Percentiles rank a stretch among this genome's conserved stretches.
Conservation (phyloP, 139 green algal genomes). For the Tetradesmus obliquus region DNA sequence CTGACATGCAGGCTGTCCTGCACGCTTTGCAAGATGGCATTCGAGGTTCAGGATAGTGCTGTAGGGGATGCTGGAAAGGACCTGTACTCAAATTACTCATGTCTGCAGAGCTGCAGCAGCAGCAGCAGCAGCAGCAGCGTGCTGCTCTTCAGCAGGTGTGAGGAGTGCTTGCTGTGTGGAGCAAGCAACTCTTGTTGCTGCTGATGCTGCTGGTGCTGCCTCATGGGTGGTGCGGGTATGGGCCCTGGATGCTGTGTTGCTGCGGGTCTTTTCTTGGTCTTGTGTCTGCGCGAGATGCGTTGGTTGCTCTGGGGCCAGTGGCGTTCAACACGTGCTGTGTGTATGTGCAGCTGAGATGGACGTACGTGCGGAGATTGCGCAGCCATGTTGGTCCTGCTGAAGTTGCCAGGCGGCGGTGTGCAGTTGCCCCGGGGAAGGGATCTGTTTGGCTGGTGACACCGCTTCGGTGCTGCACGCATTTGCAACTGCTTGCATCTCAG, state of each 20-base stretch:
- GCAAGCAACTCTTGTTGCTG: not conserved
- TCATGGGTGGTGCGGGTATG: too few relatives aligned
- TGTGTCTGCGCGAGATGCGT: not conserved
- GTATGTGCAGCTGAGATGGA: not conserved
- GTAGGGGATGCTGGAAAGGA: too few relatives aligned
- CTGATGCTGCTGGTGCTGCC: not conserved
- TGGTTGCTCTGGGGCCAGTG: not conserved
- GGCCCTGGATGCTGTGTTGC: not conserved
- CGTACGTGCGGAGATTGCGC: not conserved
- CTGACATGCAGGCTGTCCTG: not conserved
- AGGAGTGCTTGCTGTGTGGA: not conserved
- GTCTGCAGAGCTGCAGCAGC: too few relatives aligned
- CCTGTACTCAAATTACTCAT: too few relatives aligned
- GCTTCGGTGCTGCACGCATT: too few relatives aligned
- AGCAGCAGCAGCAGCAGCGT: too few relatives aligned
- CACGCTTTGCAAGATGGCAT: not conserved
- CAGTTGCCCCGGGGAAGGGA: not conserved
- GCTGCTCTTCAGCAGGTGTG: too few relatives aligned
- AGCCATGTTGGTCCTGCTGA: not conserved
- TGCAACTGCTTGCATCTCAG: too few relatives aligned
- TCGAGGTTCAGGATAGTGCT: not conserved
- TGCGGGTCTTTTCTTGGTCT: not conserved
- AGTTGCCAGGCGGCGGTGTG: not conserved
- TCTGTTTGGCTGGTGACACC: not conserved
- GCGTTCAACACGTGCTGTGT: not conserved